Base-by-base conservation (phyloP, 768 basidiomycete genomes). In the Fomitopsis pulvina region DNA sequence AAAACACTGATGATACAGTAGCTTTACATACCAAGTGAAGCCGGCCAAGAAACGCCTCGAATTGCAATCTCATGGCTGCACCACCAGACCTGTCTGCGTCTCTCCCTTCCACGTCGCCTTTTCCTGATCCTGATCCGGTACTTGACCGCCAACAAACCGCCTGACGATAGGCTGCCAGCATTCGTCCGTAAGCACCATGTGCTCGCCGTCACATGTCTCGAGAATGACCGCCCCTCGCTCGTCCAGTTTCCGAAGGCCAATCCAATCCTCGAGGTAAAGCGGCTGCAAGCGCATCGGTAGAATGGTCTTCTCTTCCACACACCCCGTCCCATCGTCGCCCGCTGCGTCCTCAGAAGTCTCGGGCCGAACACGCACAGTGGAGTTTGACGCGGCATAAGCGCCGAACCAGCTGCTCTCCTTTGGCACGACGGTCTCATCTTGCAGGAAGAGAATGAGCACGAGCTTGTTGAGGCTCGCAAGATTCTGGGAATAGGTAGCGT, bases 331-430 rank as follows among this genome's bases (percentile, higher is more conserved):
- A 43, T 20, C 53, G 52, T 30, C 59, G 49, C 20, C 44, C 43
- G 18, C 34, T 22, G 48, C 52, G 7, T 67, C 67, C n/a, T n/a
- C n/a, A n/a, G n/a, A n/a, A n/a, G n/a, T n/a, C n/a, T n/a, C n/a
- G n/a, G n/a, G n/a, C n/a, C n/a, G n/a, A n/a, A n/a, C 16, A 74
- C n/a, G n/a, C n/a, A n/a, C n/a, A n/a, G n/a, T n/a, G n/a, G n/a
- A n/a, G 18, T 70, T 66, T 7, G 62, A 51, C 1, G 67, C 68
- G 1, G 71, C 72, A 58, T 85, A 84, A 2, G 85, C 83, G 5
- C 87, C 89, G 65, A 93, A 92, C 90, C 89, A 92, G 10, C 86
- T 70, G 57, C 79, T 87, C 66, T 92, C 89, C 64, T 88, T 89
- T 0, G 91, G 91, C 18, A 91, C 73, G 21, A 88, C 85, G 2